A percentile compares a stretch with the other conserved stretches of the same genome.
These are phyloP conservation scores for Linderina pennispora DNA, from an alignment of 192 early-diverging fungal genomes.

Conservation along the genomic window DNA sequence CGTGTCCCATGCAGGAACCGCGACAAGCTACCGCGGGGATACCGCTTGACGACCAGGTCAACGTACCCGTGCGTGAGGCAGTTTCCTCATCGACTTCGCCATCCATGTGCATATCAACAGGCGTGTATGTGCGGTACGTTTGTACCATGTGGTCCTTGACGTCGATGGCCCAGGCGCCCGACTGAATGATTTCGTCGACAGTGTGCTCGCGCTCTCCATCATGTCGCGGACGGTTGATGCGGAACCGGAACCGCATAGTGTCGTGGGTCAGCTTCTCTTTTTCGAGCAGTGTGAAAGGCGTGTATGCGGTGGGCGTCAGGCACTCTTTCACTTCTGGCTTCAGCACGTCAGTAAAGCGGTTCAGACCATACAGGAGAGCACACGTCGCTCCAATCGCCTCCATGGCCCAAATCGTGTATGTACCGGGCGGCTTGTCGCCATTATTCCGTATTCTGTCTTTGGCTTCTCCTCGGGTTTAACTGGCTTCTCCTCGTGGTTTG, in stretches of 20 bases:
- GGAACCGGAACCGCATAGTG: conserved; percentile 54
- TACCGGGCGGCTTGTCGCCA: conserved; percentile 31
- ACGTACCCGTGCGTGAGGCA: conserved; percentile 34
- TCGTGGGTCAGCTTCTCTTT: conserved; percentile 44
- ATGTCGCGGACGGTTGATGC: conserved; percentile 44
- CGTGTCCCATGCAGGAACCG: conserved; percentile 51
- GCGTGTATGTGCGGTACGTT: conserved; percentile 65
- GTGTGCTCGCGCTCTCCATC: conserved; percentile 19
- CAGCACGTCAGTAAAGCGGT: conserved; percentile 31
- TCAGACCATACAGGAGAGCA: conserved; percentile 27
- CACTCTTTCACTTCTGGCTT: conserved; percentile 25
- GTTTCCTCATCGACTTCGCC: conserved; percentile 17
- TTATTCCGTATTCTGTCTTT: background rate
- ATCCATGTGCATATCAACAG: conserved; percentile 46
- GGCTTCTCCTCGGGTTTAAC: background rate
- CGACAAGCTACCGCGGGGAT: conserved; percentile 59
- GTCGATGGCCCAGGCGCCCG: conserved; percentile 54
- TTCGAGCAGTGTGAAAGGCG: conserved; percentile 44
- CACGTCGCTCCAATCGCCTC: conserved; percentile 28
- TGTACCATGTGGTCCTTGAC: conserved; percentile 68
- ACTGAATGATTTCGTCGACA: conserved; percentile 12
- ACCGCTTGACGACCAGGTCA: conserved; percentile 64
- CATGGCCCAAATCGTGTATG: conserved; percentile 39
- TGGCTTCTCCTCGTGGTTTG: too few species aligned
- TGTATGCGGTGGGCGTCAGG: conserved; percentile 46